These are phyloP conservation scores for Wickerhamomyces hampshirensis DNA, from an alignment of 805 yeast genomes.

Conservation along the genomic window DNA sequence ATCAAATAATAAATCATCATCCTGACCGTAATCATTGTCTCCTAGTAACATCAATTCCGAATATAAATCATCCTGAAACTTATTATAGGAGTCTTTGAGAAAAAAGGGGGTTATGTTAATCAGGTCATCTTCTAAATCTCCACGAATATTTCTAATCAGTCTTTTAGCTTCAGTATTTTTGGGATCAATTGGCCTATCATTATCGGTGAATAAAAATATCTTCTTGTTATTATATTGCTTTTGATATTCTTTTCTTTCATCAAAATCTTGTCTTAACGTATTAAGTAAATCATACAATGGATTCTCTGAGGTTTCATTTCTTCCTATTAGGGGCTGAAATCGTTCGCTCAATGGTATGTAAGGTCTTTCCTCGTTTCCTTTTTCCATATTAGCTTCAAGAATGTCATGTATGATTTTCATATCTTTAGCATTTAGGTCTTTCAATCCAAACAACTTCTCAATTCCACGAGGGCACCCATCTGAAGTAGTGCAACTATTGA, in stretches of 20 bases:
- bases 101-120: conserved; percentile 64
- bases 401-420: conserved; percentile 53
- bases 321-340: conserved; percentile 25
- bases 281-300: conserved; percentile 42
- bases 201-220: conserved; percentile 68
- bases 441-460: conserved; percentile 44
- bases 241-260: conserved; percentile 33
- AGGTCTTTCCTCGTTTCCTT: conserved; percentile 12
- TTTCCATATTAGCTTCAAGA: conserved; percentile 37
- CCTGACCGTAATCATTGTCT: conserved; percentile 14
- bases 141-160: conserved; percentile 50
- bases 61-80: conserved; percentile 46
- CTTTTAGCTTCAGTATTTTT: conserved; percentile 35
- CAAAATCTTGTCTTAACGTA: conserved; percentile 52
- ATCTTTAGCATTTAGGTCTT: conserved; percentile 49
- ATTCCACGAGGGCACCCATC: conserved; percentile 38
- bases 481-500: conserved; percentile 39
- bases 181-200: conserved; percentile 58
- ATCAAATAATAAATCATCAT: conserved; percentile 23
- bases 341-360: conserved; percentile 24
- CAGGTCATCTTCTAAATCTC: conserved; percentile 51
- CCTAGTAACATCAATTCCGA: conserved; percentile 43
- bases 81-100: conserved; percentile 31
- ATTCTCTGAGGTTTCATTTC: conserved; percentile 17
- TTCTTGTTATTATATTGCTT: conserved; percentile 49